Evolutionary conservation across 169 alveolate genomes (phyloP).

Genomic region (Cryptosporidium felis): DNA sequence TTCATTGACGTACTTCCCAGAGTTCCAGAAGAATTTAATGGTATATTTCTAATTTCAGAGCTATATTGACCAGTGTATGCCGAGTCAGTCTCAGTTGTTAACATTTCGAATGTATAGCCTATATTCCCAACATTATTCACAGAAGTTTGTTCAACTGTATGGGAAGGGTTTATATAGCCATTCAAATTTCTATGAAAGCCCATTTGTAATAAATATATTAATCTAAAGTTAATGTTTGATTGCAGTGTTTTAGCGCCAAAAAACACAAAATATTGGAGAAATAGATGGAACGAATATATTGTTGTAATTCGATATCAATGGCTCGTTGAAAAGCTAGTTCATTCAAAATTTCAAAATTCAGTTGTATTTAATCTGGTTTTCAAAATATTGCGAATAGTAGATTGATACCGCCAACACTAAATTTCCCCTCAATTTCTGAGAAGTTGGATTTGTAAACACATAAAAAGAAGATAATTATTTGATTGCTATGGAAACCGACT

Average conservation of each 20-base stretch:
- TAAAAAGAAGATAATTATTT: too few relatives aligned
- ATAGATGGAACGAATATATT: too few relatives aligned
- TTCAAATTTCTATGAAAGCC: neutral
- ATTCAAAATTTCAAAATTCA: too few relatives aligned
- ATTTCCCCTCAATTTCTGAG: too few relatives aligned
- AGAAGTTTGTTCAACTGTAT: neutral
- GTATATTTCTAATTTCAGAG: neutral
- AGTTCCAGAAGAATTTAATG: neutral
- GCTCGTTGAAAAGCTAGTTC: too few relatives aligned
- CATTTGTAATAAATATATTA: conserved; percentile 16
- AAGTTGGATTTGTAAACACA: too few relatives aligned
- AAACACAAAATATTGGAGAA: too few relatives aligned
- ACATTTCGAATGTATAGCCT: conserved; percentile 59
- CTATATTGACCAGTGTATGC: conserved; percentile 1
- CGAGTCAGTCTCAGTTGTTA: conserved; percentile 65
- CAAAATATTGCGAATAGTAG: too few relatives aligned
- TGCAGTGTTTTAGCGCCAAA: too few relatives aligned
- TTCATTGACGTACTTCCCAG: neutral
- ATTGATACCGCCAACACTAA: too few relatives aligned
- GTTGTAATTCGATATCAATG: too few relatives aligned
- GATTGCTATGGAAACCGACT: conserved; percentile 87
- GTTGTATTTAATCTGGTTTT: too few relatives aligned
- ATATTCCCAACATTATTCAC: neutral
- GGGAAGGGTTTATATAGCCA: neutral
- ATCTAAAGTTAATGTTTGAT: neutral